These are phyloP conservation scores for Penicilliopsis zonata DNA, from an alignment of 495 filamentous ascomycete species.

Conservation along the genomic window DNA sequence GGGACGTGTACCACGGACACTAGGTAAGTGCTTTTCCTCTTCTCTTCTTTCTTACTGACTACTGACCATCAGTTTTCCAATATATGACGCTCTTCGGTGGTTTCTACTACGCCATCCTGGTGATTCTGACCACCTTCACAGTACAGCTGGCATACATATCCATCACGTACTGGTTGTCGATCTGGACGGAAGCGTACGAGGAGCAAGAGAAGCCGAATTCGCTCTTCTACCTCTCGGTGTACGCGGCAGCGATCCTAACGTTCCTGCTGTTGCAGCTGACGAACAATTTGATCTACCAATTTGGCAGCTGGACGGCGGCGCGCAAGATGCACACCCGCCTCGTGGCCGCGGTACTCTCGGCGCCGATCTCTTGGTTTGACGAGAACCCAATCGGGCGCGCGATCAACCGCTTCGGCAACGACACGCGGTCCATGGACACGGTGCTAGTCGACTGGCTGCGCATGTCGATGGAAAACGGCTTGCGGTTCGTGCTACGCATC, in stretches of 20 bases:
- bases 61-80: conserved; percentile 6
- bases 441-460: conserved; percentile 26
- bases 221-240: conserved; percentile 12
- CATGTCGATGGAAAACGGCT: conserved; percentile 21
- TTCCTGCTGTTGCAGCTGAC: conserved; percentile 12
- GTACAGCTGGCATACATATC: conserved; percentile 14
- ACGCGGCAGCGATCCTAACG: conserved; percentile 8
- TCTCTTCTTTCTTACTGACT: background rate
- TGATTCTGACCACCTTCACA: conserved; percentile 9
- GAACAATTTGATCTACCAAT: conserved; percentile 15
- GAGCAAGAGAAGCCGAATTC: conserved; percentile 6
- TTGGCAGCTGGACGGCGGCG: conserved; percentile 31
- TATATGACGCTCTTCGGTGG: conserved; percentile 14
- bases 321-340: conserved; percentile 48
- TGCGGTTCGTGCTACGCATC: conserved; percentile 28
- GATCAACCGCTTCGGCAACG: conserved; percentile 69
- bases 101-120: conserved; percentile 7
- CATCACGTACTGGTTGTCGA: conserved; percentile 16
- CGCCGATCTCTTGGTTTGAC: conserved; percentile 84
- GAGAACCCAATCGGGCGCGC: conserved; percentile 78
- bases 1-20: conserved; percentile 13
- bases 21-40: conserved; percentile 7
- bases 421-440: conserved; percentile 56
- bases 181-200: conserved; percentile 15
- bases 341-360: conserved; percentile 59